Base-by-base conservation (phyloP, 805 yeast genomes). In the Starmerella lactis-condensi region DNA sequence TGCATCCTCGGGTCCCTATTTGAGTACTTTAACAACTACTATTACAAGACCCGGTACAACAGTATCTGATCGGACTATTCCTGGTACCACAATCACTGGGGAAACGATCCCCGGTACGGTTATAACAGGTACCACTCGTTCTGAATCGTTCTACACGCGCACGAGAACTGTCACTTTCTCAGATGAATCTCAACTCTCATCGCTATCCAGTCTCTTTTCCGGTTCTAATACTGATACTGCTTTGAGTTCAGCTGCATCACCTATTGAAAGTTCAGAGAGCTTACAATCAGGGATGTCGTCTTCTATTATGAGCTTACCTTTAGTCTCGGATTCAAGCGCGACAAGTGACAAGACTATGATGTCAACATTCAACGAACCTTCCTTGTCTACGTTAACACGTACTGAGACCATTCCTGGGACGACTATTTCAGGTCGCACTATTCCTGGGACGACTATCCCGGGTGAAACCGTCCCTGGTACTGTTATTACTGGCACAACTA, bases 81-180 rank as follows among this genome's bases (percentile, higher is more conserved):
- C 42, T 3, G 39, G 34, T 16, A 30, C 31, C 10, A 28, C 37
- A n/a, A 21, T 29, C 6, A 31, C 44, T 11, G 45, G 44, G 10
- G 34, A 45, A 8, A 39, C 45, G 4, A 17, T 45, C 15, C 47
- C 40, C 19, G 40, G 45, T 17, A 40, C 46, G 4, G 30, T 34
- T 11, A 33, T 36, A 27, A 35, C 40, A 17, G 41, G 36, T 4
- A 21, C 33, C 10, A 33, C 34, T 5, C 30, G 36, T 26, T 30
- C 12, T 23, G 16, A 14, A 16, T 12, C 26, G 12, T 12, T 16
- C 16, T 6, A 12, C 6, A 23, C 11, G 9, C 6, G 8, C 12
- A 23, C 26, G 12, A 23, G 9, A 14, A 10, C 26, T 7, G 11
- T 10, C 8, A 23, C 11, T 6, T 23, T 16, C 26, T 11, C 26